Conservation (phyloP, 495 filamentous ascomycete species). For the Tuber magnatum region DNA sequence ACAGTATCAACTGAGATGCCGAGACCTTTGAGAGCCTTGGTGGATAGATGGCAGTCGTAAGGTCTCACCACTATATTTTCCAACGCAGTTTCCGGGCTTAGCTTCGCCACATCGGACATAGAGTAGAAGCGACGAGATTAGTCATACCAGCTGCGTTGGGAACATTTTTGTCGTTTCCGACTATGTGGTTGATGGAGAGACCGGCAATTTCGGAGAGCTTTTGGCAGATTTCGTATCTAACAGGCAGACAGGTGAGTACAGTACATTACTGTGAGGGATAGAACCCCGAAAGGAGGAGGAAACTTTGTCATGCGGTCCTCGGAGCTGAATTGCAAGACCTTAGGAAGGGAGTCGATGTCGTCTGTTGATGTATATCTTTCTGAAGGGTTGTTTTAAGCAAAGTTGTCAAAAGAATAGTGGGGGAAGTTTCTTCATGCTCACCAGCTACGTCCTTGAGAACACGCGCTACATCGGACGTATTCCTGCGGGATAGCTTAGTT, state of each 20-base stretch:
- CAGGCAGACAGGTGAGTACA: constrained; percentile 8
- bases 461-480: constrained; percentile 79
- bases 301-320: constrained; percentile 82
- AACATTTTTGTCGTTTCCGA: constrained; percentile 67
- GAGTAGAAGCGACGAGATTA: background rate
- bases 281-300: background rate
- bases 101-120: background rate
- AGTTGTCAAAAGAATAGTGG: background rate
- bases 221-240: constrained; percentile 70
- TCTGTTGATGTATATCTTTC: constrained; percentile 33
- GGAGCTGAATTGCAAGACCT: constrained; percentile 75
- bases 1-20: constrained; percentile 69
- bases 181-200: constrained; percentile 62
- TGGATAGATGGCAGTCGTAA: constrained; percentile 85
- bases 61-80: constrained; percentile 49
- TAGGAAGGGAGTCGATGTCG: constrained; percentile 52
- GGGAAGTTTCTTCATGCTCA: constrained; percentile 47
- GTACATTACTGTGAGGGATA: background rate
- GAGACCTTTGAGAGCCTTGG: constrained; percentile 62
- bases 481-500: constrained; percentile 32
- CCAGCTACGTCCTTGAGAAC: constrained; percentile 64
- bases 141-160: constrained; percentile 62
- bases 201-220: constrained; percentile 74
- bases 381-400: background rate
- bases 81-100: constrained; percentile 9